phyloP scores from a whole-genome alignment of 352 stramenopile genomes.

The Globisporangium viniferum region DNA sequence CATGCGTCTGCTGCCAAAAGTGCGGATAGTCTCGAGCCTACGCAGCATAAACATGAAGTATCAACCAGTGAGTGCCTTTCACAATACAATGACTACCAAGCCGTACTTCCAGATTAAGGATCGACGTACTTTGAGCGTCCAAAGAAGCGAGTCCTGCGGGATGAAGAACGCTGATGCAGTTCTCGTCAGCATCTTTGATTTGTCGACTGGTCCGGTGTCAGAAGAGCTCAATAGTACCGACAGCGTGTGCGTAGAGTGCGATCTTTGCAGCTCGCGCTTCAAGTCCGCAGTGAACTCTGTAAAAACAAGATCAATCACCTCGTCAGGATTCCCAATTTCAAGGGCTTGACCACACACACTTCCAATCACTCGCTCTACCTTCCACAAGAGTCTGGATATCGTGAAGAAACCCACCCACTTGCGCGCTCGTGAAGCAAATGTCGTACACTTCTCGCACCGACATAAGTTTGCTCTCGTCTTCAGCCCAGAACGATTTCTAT shows the following conservation, averaged over 20 bases:
- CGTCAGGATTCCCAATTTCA: not conserved
- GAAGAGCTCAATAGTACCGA: not conserved
- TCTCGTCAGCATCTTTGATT: constrained; percentile 15
- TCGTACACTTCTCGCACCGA: constrained; percentile 48
- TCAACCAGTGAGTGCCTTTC: not conserved
- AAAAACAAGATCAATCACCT: not conserved
- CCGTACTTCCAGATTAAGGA: not conserved
- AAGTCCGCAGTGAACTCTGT: constrained; percentile 12
- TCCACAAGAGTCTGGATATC: constrained; percentile 43
- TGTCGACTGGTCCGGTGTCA: constrained; percentile 1
- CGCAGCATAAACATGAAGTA: not conserved
- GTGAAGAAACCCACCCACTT: constrained; percentile 53
- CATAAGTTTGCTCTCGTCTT: constrained; percentile 34
- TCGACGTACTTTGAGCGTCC: constrained; percentile 5
- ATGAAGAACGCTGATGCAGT: constrained; percentile 11
- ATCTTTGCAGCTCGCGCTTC: constrained; percentile 7
- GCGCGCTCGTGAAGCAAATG: constrained; percentile 56
- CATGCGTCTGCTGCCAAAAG: constrained; percentile 42
- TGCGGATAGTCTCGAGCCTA: constrained; percentile 38
- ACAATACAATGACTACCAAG: not conserved
- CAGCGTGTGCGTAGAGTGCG: not conserved
- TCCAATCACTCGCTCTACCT: constrained; percentile 19
- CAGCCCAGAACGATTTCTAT: constrained; percentile 41
- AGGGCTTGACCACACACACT: not conserved
- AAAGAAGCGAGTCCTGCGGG: constrained; percentile 15